Evolutionary conservation across 148 eudicot genomes (phyloP).

Genomic region (Polygonum maritimum): DNA sequence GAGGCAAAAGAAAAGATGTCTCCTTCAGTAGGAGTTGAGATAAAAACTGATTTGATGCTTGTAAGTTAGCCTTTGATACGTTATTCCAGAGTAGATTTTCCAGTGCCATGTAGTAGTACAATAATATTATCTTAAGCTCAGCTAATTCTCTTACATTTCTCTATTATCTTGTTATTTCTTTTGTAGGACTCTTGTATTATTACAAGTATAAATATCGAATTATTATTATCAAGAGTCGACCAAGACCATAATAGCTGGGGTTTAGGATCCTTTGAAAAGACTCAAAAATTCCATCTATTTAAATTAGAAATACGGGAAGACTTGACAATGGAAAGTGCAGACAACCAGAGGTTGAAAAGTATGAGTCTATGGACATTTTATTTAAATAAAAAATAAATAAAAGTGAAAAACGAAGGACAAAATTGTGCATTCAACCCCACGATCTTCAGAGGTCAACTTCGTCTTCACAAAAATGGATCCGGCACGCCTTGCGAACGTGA

Average conservation of each 20-base stretch:
- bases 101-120: background rate
- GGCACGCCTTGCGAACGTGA: background rate
- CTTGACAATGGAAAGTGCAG: background rate
- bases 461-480: background rate
- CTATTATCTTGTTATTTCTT: too few relatives aligned
- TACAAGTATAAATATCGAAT: too few relatives aligned
- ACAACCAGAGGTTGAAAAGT: background rate
- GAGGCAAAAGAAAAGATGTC: too few relatives aligned
- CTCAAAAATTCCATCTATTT: too few relatives aligned
- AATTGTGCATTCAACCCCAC: background rate
- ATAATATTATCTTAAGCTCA: background rate
- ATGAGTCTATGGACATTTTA: background rate
- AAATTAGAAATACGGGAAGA: background rate
- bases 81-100: background rate
- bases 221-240: too few relatives aligned
- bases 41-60: background rate
- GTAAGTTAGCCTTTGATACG: background rate
- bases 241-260: too few relatives aligned
- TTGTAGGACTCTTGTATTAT: too few relatives aligned
- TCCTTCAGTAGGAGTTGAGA: too few relatives aligned
- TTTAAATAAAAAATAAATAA: background rate
- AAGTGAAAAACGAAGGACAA: background rate
- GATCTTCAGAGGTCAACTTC: background rate
- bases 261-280: too few relatives aligned
- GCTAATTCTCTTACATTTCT: too few relatives aligned